Conservation (phyloP, 192 early-diverging fungal species). For the Linnemannia hyalina region DNA sequence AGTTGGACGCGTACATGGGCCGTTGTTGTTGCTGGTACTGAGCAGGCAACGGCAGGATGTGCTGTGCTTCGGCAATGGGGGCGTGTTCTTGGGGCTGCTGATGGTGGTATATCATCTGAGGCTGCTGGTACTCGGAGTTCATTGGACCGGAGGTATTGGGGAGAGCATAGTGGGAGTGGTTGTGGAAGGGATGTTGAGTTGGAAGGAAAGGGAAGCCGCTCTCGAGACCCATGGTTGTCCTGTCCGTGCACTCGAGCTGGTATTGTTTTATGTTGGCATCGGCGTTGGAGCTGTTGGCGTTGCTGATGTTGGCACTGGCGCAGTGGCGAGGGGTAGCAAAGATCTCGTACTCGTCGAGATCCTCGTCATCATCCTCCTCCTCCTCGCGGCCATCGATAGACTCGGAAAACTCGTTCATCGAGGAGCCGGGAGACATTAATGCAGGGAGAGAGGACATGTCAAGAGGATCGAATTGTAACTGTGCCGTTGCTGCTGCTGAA, state of each 20-base stretch:
- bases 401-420: constrained; percentile 14
- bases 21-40: not conserved
- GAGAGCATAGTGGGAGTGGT: not conserved
- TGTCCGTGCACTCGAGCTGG: not conserved
- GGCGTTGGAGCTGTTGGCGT: not conserved
- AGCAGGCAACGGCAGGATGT: not conserved
- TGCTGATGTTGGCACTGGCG: constrained; percentile 6
- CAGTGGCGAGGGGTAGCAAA: not conserved
- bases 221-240: not conserved
- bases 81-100: not conserved
- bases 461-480: not conserved
- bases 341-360: constrained; percentile 21
- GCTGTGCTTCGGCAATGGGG: not conserved
- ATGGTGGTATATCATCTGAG: not conserved
- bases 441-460: constrained; percentile 3
- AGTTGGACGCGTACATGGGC: not conserved
- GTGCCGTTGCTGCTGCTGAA: not conserved
- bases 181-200: not conserved
- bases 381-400: constrained; percentile 7
- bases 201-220: not conserved
- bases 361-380: constrained; percentile 29
- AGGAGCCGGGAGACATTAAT: constrained; percentile 19
- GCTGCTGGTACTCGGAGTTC: not conserved
- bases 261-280: constrained; percentile 6
- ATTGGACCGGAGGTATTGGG: not conserved